phyloP scores from a whole-genome alignment of 164 flowering plant species.

The Berberis vulgaris region DNA sequence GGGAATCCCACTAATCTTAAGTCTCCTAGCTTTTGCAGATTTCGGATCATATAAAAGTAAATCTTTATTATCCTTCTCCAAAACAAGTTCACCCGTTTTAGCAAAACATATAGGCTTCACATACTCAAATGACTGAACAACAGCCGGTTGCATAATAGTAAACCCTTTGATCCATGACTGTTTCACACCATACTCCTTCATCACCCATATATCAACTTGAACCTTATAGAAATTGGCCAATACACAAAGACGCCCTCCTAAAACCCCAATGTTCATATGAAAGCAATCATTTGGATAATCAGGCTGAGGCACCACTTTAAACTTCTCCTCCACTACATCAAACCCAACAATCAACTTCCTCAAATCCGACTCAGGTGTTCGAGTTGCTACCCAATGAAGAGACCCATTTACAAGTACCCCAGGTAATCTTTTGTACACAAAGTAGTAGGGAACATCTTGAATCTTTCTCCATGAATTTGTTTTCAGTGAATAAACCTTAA shows the following conservation, averaged over 20 bases:
- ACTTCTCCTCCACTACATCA: neutral
- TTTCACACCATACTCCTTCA: constrained; percentile 1
- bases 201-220: neutral
- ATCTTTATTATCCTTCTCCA: neutral
- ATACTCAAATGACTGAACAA: neutral
- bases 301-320: neutral
- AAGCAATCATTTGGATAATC: neutral
- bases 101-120: neutral
- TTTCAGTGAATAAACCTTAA: neutral
- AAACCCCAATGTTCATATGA: neutral
- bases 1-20: neutral
- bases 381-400: neutral
- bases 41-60: neutral
- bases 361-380: neutral
- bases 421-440: neutral
- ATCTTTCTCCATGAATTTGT: constrained; percentile 5
- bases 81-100: neutral
- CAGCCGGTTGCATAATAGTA: neutral
- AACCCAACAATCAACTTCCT: neutral
- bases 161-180: neutral
- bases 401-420: constrained; percentile 1
- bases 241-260: neutral
- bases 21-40: neutral
- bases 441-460: neutral
- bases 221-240: neutral